Percentiles rank a stretch among this genome's conserved stretches.
Evolutionary conservation across 345 rosid species (phyloP).

Genomic region (Syzygium jambos): DNA sequence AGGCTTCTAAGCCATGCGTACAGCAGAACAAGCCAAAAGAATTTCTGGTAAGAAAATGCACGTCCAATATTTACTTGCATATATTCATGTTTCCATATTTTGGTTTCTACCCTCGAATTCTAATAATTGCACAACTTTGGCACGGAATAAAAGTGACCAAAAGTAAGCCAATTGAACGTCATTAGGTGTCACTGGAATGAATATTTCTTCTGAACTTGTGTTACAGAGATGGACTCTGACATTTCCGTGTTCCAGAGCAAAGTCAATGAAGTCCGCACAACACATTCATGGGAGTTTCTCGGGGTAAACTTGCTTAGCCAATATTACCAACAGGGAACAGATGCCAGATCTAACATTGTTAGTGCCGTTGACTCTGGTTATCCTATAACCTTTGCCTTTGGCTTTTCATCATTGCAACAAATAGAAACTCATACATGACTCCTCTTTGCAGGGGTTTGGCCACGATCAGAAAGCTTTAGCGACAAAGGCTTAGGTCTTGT

Average conservation of each 20-base stretch:
- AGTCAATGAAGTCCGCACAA: constrained; percentile 26
- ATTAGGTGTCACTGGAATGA: too few species aligned
- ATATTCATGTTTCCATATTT: background rate
- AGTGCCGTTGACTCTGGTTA: constrained; percentile 36
- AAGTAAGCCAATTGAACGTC: background rate
- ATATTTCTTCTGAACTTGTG: background rate
- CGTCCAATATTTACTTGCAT: background rate
- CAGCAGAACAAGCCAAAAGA: constrained; percentile 25
- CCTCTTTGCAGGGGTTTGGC: constrained; percentile 31
- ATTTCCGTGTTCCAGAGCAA: constrained; percentile 36
- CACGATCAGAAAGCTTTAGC: constrained; percentile 32
- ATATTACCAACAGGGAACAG: constrained; percentile 3
- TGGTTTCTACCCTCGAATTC: background rate
- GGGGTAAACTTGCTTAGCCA: constrained; percentile 12
- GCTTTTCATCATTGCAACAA: background rate
- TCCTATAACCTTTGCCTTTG: background rate
- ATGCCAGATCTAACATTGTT: constrained; percentile 16
- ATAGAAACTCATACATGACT: background rate
- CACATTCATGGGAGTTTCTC: constrained; percentile 40
- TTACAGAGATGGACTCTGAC: constrained; percentile 20
- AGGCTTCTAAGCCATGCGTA: constrained; percentile 44
- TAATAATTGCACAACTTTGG: too few species aligned
- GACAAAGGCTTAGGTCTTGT: constrained; percentile 28
- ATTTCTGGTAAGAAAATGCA: constrained; percentile 11
- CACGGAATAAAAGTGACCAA: background rate